phyloP scores from a whole-genome alignment of 2,329 filamentous ascomycete species.

The Pseudogymnoascus sp. region DNA sequence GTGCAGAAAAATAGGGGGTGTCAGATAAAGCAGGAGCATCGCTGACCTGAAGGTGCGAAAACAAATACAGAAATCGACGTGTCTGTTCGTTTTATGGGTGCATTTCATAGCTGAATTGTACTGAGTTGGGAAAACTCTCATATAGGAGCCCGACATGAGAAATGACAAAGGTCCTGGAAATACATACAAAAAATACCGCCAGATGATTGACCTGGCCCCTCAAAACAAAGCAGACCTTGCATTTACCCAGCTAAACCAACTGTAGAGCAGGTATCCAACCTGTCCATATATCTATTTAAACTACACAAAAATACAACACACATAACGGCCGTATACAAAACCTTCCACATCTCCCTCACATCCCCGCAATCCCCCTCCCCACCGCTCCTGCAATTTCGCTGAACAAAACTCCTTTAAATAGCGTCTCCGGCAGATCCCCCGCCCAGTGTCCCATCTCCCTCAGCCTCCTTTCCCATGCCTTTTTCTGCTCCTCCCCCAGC shows the following conservation, averaged over 20 bases:
- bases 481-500: slow-evolving; percentile 22
- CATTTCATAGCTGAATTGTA: not conserved
- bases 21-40: not conserved
- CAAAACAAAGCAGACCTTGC: no score
- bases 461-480: slow-evolving; percentile 25
- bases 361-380: slow-evolving; percentile 13
- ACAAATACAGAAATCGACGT: not conserved
- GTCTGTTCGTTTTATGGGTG: not conserved
- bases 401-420: slow-evolving; percentile 29
- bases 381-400: slow-evolving; percentile 26
- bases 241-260: not conserved
- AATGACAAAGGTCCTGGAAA: not conserved
- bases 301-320: not conserved
- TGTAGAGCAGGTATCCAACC: not conserved
- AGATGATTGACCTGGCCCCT: no score
- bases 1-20: not conserved
- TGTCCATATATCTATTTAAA: not conserved
- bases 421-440: slow-evolving; percentile 24
- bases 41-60: not conserved
- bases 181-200: not conserved
- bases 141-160: not conserved
- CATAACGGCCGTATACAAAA: not conserved
- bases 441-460: slow-evolving; percentile 28
- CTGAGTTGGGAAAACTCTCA: not conserved
- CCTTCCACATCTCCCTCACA: not conserved